A percentile compares a stretch with the other conserved stretches of the same genome.
phyloP scores from a whole-genome alignment of 2,329 filamentous ascomycete species.

The Fonsecaea nubica region DNA sequence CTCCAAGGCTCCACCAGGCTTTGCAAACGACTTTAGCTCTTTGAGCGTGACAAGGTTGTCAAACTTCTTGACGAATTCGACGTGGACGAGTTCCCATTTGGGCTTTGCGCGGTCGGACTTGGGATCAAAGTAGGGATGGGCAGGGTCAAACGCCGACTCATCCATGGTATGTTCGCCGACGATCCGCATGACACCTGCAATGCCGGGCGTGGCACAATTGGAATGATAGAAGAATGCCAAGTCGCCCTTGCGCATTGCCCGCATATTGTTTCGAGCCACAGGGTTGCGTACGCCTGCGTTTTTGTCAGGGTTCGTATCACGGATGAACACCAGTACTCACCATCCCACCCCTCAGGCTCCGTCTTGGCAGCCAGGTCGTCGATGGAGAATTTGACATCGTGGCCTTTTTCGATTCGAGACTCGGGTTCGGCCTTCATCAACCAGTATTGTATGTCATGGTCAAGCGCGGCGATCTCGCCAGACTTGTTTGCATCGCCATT shows the following conservation, averaged over 20 bases:
- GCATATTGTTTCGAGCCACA: conserved; percentile 82
- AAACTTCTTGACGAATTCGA: conserved; percentile 86
- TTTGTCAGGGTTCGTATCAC: conserved; percentile 5
- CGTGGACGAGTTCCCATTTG: conserved; percentile 89
- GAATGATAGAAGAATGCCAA: conserved; percentile 97
- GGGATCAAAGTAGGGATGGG: conserved; percentile 82
- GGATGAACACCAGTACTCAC: conserved; percentile 56
- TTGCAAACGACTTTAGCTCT: conserved; percentile 71
- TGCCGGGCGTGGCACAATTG: conserved; percentile 86
- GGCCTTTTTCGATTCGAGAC: conserved; percentile 80
- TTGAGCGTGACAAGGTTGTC: conserved; percentile 71
- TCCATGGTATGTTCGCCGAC: conserved; percentile 84
- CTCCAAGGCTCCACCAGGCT: conserved; percentile 64
- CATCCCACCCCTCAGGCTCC: conserved; percentile 89
- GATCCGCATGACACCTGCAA: conserved; percentile 88
- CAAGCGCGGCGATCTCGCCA: conserved; percentile 21
- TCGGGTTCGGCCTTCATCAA: conserved; percentile 89
- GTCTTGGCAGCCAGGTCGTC: conserved; percentile 78
- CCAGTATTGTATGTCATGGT: conserved; percentile 66
- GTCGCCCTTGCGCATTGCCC: conserved; percentile 88
- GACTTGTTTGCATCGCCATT: conserved; percentile 23
- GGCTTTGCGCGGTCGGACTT: conserved; percentile 72
- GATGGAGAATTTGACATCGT: conserved; percentile 92
- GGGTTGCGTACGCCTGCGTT: conserved; percentile 36
- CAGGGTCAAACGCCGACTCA: conserved; percentile 73